A percentile compares a stretch with the other conserved stretches of the same genome.
These are phyloP conservation scores for Dactylonectria macrodidyma DNA, from an alignment of 2,329 filamentous ascomycete genomes.

Conservation along the genomic window DNA sequence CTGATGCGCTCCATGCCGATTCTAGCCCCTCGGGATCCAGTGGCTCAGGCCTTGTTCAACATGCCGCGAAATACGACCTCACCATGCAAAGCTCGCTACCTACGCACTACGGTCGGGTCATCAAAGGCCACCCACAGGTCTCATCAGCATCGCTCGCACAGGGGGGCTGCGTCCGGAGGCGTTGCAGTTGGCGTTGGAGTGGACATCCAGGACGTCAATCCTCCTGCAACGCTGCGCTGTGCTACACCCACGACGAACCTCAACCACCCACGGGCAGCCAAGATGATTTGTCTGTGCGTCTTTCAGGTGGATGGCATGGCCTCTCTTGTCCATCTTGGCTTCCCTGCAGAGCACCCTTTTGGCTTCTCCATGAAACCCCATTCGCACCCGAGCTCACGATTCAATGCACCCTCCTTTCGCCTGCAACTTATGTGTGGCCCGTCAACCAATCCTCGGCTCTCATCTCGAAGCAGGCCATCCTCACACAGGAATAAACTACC, in stretches of 20 bases:
- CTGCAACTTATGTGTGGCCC: slow-evolving; percentile 2
- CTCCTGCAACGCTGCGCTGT: slow-evolving; percentile 39
- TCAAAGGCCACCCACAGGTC: slow-evolving; percentile 28
- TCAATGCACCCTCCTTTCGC: slow-evolving; percentile 12
- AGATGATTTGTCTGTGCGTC: slow-evolving; percentile 36
- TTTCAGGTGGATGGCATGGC: slow-evolving; percentile 42
- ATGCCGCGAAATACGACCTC: slow-evolving; percentile 40
- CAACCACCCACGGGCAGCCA: slow-evolving; percentile 32
- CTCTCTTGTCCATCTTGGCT: slow-evolving; percentile 45
- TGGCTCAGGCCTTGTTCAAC: slow-evolving; percentile 46
- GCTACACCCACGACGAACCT: slow-evolving; percentile 39
- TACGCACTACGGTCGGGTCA: slow-evolving; percentile 35
- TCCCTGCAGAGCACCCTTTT: slow-evolving; percentile 37
- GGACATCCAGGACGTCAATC: slow-evolving; percentile 31
- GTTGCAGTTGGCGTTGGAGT: slow-evolving; percentile 30
- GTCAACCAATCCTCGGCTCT: slow-evolving; percentile 3
- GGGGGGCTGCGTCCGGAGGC: slow-evolving; percentile 32
- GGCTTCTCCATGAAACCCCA: slow-evolving; percentile 26
- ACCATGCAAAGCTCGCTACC: slow-evolving; percentile 35
- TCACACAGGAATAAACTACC: slow-evolving; percentile 2
- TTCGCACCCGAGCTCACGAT: slow-evolving; percentile 19
- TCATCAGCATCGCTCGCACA: slow-evolving; percentile 11
- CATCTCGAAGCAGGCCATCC: neutral
- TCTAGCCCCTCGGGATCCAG: slow-evolving; percentile 43
- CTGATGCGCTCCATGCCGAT: slow-evolving; percentile 50